Percentiles rank a stretch among this genome's conserved stretches.
Evolutionary conservation across 441 rosid species (phyloP).

Genomic region (Arabidopsis hybrid): DNA sequence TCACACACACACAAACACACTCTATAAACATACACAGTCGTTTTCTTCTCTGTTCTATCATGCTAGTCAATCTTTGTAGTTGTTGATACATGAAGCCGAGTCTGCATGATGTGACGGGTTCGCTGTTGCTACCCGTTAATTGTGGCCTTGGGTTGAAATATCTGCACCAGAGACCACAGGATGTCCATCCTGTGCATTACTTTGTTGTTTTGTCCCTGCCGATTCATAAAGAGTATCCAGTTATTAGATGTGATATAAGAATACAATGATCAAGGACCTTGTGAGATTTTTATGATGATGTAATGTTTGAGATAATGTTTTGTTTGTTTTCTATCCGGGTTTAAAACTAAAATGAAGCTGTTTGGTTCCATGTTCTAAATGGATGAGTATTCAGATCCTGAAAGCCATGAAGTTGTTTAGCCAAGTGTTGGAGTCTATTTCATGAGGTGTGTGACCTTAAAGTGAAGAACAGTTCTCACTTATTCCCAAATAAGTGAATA

Average conservation of each 20-base stretch:
- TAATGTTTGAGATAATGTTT: neutral
- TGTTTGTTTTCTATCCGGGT: neutral
- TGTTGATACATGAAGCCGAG: neutral
- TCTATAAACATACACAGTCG: neutral
- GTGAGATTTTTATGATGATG: neutral
- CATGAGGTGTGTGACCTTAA: neutral
- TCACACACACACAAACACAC: constrained; percentile 1
- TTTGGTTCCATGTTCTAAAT: neutral
- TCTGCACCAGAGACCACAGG: constrained; percentile 88
- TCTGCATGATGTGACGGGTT: neutral
- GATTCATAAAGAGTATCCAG: constrained; percentile 28
- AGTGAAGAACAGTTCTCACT: neutral
- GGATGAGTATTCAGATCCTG: neutral
- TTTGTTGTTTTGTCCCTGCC: constrained; percentile 79
- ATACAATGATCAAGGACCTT: neutral
- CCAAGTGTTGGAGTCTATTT: neutral
- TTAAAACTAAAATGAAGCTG: neutral
- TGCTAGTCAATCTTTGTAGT: neutral
- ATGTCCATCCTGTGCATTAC: constrained; percentile 89
- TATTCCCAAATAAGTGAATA: neutral
- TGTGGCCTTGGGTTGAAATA: constrained; percentile 70
- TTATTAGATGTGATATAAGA: neutral
- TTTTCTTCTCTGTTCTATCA: neutral
- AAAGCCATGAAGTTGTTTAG: neutral
- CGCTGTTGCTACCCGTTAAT: constrained; percentile 25